Conservation (phyloP, 1,139 yeast species). For the Debaryomyces fabryi region DNA sequence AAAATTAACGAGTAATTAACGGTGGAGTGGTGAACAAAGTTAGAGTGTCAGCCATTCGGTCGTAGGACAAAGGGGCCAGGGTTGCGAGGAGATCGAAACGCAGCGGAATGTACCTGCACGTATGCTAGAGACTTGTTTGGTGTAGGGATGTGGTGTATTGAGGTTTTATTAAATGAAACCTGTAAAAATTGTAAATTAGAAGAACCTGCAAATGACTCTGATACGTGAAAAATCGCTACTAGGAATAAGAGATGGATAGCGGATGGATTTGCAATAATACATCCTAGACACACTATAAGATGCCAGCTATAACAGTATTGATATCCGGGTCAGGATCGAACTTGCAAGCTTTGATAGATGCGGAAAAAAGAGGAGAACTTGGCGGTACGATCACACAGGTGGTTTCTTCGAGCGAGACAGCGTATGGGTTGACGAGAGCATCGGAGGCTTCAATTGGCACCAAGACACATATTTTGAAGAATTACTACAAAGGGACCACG, state of each 20-base stretch:
- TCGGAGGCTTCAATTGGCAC: conserved; percentile 66
- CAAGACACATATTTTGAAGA: conserved; percentile 67
- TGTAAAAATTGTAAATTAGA: neutral
- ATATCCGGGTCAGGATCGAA: conserved; percentile 96
- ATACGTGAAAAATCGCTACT: neutral
- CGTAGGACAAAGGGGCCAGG: neutral
- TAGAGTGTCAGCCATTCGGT: neutral
- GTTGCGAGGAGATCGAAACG: neutral
- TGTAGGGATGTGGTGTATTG: neutral
- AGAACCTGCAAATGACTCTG: neutral
- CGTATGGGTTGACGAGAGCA: conserved; percentile 86
- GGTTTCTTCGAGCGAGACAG: conserved; percentile 78
- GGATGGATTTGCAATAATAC: neutral
- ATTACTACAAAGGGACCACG: conserved; percentile 74
- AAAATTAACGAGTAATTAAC: neutral
- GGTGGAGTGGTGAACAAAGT: neutral
- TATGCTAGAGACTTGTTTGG: too few relatives aligned
- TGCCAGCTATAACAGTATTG: conserved; percentile 62
- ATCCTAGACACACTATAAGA: neutral
- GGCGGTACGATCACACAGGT: conserved; percentile 70
- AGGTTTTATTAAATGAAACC: neutral
- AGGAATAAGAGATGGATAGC: neutral
- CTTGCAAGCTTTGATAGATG: conserved; percentile 89
- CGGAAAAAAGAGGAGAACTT: conserved; percentile 45
- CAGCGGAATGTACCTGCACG: neutral